Percentiles rank a stretch among this genome's conserved stretches.
These are phyloP conservation scores for Botryosphaeria dothidea DNA, from an alignment of 2,329 filamentous ascomycete genomes.

Conservation along the genomic window DNA sequence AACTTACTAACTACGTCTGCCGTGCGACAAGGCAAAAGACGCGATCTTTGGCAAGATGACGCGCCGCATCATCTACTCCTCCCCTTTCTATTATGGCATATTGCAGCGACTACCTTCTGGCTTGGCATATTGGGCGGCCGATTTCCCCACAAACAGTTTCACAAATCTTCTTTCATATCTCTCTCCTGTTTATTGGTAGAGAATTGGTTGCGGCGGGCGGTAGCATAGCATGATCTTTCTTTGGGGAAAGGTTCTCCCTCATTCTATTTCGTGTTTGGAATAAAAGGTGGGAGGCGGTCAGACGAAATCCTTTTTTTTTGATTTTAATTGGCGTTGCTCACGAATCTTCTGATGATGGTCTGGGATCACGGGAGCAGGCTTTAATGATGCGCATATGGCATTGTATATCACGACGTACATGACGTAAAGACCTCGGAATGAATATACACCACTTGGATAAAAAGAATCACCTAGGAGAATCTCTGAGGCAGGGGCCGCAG, in stretches of 20 bases:
- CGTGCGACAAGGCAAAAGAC: no score
- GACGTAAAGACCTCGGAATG: constrained; percentile 6
- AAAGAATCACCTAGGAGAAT: no score
- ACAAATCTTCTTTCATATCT: background rate
- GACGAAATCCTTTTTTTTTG: background rate
- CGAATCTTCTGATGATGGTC: background rate
- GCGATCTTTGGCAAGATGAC: no score
- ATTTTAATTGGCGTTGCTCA: background rate
- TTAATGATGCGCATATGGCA: background rate
- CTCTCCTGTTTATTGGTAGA: background rate
- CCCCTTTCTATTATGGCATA: no score
- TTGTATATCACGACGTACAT: constrained; percentile 10
- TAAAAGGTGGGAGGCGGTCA: background rate
- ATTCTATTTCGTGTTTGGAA: background rate
- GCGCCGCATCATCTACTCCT: no score
- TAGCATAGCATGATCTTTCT: background rate
- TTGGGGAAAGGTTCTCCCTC: background rate
- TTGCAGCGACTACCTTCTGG: no score
- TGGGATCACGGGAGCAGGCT: background rate
- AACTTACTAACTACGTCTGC: no score
- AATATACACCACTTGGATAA: background rate
- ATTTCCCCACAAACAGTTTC: background rate
- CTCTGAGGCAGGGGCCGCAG: no score
- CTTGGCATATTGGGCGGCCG: background rate
- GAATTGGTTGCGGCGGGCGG: background rate